These are phyloP conservation scores for Punica granatum DNA, from an alignment of 345 rosid genomes.

Conservation along the genomic window DNA sequence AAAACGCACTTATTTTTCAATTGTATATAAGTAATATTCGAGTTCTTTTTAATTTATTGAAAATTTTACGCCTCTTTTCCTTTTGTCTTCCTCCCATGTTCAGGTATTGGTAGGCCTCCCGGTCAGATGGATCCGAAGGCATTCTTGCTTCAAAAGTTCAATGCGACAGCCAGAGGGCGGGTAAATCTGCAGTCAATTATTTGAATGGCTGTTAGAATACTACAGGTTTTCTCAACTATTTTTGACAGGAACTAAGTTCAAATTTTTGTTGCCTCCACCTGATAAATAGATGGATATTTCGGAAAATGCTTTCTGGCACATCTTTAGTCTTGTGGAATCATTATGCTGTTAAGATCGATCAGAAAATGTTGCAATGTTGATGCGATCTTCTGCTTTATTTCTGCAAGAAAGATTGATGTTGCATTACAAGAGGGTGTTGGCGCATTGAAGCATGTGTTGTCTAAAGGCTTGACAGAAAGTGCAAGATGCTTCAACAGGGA, in stretches of 20 bases:
- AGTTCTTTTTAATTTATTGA: background rate
- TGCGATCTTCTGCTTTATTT: conserved; percentile 3
- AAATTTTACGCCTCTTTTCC: background rate
- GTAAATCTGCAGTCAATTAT: conserved; percentile 28
- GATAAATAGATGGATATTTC: background rate
- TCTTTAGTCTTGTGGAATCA: too few relatives aligned
- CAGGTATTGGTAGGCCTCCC: conserved; percentile 82
- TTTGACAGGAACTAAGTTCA: background rate
- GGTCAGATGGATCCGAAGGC: conserved; percentile 99
- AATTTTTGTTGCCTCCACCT: background rate
- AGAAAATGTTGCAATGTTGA: background rate
- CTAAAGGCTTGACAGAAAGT: conserved; percentile 68
- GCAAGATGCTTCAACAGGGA: conserved; percentile 57
- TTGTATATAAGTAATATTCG: background rate
- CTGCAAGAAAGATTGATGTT: conserved; percentile 46
- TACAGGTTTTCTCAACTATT: background rate
- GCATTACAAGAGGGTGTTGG: conserved; percentile 70
- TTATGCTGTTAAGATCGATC: background rate
- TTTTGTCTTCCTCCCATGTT: background rate
- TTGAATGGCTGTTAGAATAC: background rate
- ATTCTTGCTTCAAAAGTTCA: conserved; percentile 81
- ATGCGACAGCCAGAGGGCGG: conserved; percentile 43
- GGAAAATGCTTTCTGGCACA: too few relatives aligned
- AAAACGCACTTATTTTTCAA: background rate
- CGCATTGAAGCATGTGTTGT: conserved; percentile 52